Evolutionary conservation across 805 yeast genomes (phyloP).

Genomic region (Sporopachydermia quercuum): DNA sequence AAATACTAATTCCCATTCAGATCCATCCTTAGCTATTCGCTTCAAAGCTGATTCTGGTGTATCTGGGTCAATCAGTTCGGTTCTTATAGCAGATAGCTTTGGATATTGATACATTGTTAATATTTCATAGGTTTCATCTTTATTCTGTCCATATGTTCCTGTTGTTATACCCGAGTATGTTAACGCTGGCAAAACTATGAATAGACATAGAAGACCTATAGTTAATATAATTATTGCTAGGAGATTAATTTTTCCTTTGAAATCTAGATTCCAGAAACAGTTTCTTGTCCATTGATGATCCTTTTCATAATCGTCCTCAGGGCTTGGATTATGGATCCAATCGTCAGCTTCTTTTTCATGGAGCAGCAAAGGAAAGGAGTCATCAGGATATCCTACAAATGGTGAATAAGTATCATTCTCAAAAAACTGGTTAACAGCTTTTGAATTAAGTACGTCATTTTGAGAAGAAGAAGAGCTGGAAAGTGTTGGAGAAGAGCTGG

Average conservation of each 20-base stretch:
- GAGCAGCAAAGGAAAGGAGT: slow-evolving; percentile 76
- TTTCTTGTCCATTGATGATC: slow-evolving; percentile 47
- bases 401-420: too few relatives aligned
- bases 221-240: slow-evolving; percentile 41
- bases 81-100: slow-evolving; percentile 40
- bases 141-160: slow-evolving; percentile 9
- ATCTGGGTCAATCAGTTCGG: slow-evolving; percentile 53
- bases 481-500: too few relatives aligned
- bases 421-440: too few relatives aligned
- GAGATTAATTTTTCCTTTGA: too few relatives aligned
- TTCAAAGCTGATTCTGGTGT: slow-evolving; percentile 39
- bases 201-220: slow-evolving; percentile 49
- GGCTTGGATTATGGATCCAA: slow-evolving; percentile 91
- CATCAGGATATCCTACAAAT: slow-evolving; percentile 93
- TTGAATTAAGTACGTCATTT: too few relatives aligned
- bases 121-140: slow-evolving; percentile 16
- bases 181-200: slow-evolving; percentile 68
- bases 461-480: too few relatives aligned
- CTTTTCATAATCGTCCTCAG: too few relatives aligned
- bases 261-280: too few relatives aligned
- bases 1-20: slow-evolving; percentile 62
- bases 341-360: slow-evolving; percentile 95
- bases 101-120: slow-evolving; percentile 46
- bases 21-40: slow-evolving; percentile 48
- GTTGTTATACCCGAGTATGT: slow-evolving; percentile 60